These are phyloP conservation scores for Tardiomyces depauwii DNA, from an alignment of 1,139 yeast species.

Conservation along the genomic window DNA sequence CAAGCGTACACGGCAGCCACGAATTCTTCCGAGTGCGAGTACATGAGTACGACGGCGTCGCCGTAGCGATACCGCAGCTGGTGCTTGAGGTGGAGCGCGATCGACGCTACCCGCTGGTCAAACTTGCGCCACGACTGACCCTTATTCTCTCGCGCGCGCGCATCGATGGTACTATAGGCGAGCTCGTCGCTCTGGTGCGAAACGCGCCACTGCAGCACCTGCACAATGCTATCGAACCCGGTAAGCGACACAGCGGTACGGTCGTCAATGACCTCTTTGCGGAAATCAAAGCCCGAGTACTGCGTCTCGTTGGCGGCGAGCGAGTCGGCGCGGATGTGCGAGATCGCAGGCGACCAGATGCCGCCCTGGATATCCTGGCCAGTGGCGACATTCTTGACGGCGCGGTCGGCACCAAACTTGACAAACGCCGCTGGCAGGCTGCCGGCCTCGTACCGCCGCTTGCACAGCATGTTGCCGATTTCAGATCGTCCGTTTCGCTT, in stretches of 20 bases:
- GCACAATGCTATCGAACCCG: constrained; percentile 61
- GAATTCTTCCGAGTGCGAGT: constrained; percentile 80
- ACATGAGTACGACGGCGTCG: constrained; percentile 67
- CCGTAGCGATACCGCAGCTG: constrained; percentile 49
- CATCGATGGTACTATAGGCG: constrained; percentile 58
- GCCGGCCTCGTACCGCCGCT: constrained; percentile 70
- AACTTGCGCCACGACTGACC: constrained; percentile 77
- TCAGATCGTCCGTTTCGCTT: constrained; percentile 78
- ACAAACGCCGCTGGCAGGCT: constrained; percentile 65
- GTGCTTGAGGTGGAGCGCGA: constrained; percentile 45
- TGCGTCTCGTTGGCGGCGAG: constrained; percentile 46
- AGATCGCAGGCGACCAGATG: constrained; percentile 69
- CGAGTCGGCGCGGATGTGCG: constrained; percentile 45
- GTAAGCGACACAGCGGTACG: constrained; percentile 64
- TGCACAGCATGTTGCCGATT: constrained; percentile 88
- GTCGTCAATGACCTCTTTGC: constrained; percentile 66
- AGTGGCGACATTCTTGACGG: constrained; percentile 59
- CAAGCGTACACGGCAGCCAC: constrained; percentile 81
- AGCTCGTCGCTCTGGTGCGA: constrained; percentile 64
- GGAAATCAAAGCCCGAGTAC: constrained; percentile 65
- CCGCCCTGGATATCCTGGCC: constrained; percentile 78
- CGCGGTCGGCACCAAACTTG: constrained; percentile 61
- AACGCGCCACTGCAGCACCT: constrained; percentile 70
- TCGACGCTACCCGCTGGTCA: constrained; percentile 64
- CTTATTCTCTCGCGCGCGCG: constrained; percentile 35